Conservation (phyloP, 2,329 filamentous ascomycete genomes). For the Emmonsia crescens region DNA sequence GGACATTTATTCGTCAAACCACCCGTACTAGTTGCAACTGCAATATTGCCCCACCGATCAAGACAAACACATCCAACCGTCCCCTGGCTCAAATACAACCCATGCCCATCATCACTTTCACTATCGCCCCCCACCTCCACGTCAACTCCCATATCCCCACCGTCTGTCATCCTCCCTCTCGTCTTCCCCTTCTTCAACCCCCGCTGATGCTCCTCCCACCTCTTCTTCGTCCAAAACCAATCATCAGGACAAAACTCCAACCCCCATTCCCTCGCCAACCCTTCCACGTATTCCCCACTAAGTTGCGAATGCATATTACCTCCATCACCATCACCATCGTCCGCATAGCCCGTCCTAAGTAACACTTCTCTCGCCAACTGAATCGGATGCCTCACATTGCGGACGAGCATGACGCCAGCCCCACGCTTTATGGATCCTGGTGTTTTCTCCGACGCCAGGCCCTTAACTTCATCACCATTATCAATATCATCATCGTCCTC, state of each 20-base stretch:
- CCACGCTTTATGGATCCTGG: conserved; percentile 62
- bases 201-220: conserved; percentile 66
- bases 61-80: conserved; percentile 76
- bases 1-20: conserved; percentile 83
- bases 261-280: conserved; percentile 50
- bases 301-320: conserved; percentile 53
- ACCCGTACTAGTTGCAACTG: conserved; percentile 56
- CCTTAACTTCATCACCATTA: background rate
- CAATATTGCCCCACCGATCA: conserved; percentile 63
- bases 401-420: conserved; percentile 63
- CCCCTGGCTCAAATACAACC: conserved; percentile 61
- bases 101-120: conserved; percentile 37
- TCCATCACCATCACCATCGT: conserved; percentile 34
- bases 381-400: conserved; percentile 68
- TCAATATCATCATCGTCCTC: conserved; percentile 3
- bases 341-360: conserved; percentile 38
- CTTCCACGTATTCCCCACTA: conserved; percentile 56
- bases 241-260: conserved; percentile 55
- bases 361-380: conserved; percentile 61
- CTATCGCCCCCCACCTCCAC: conserved; percentile 26
- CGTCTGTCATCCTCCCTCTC: conserved; percentile 11
- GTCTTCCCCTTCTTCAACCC: conserved; percentile 35
- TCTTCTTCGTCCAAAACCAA: conserved; percentile 69
- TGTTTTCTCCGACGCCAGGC: background rate
- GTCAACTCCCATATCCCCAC: conserved; percentile 3